A percentile compares a stretch with the other conserved stretches of the same genome.
Evolutionary conservation across 1,284 basidiomycete species (phyloP).

Genomic region (Omphalotus olearius): DNA sequence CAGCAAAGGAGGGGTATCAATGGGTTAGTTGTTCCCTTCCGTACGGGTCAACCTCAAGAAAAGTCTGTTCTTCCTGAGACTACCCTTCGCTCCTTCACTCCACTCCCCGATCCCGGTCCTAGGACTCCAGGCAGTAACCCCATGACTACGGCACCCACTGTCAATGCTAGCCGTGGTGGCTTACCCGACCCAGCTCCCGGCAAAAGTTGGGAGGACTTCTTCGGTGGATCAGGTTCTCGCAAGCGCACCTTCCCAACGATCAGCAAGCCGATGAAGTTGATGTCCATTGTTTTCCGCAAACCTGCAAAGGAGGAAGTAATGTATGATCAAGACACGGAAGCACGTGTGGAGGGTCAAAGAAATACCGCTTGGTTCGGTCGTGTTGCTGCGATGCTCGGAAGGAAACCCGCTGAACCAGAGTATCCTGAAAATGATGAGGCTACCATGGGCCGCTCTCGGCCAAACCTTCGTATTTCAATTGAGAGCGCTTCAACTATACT

Average conservation of each 20-base stretch:
- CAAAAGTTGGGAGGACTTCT: conserved; percentile 50
- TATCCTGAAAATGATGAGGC: background rate
- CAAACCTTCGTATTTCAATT: conserved; percentile 42
- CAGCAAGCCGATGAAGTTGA: conserved; percentile 38
- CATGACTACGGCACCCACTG: conserved; percentile 17
- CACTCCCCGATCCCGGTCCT: conserved; percentile 35
- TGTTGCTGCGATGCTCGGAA: conserved; percentile 23
- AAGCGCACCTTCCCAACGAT: conserved; percentile 20
- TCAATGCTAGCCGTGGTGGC: background rate
- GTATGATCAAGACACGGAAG: conserved; percentile 21
- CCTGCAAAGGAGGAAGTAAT: conserved; percentile 24
- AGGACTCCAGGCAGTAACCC: too few relatives aligned
- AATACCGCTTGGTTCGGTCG: conserved; percentile 26
- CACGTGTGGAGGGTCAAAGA: too few relatives aligned
- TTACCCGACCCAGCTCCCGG: conserved; percentile 11
- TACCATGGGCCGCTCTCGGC: conserved; percentile 22
- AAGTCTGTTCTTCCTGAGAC: conserved; percentile 13
- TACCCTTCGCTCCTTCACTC: conserved; percentile 44
- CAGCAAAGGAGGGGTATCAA: conserved; percentile 47
- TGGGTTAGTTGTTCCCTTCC: conserved; percentile 40
- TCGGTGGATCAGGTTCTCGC: conserved; percentile 26
- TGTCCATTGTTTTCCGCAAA: conserved; percentile 37
- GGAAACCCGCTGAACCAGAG: conserved; percentile 22
- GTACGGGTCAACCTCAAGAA: conserved; percentile 25
- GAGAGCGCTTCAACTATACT: conserved; percentile 22